Evolutionary conservation across 495 filamentous ascomycete genomes (phyloP), one percentile per base, ranked within the genome.

Genomic region (Hapsidospora chrysogenum): DNA sequence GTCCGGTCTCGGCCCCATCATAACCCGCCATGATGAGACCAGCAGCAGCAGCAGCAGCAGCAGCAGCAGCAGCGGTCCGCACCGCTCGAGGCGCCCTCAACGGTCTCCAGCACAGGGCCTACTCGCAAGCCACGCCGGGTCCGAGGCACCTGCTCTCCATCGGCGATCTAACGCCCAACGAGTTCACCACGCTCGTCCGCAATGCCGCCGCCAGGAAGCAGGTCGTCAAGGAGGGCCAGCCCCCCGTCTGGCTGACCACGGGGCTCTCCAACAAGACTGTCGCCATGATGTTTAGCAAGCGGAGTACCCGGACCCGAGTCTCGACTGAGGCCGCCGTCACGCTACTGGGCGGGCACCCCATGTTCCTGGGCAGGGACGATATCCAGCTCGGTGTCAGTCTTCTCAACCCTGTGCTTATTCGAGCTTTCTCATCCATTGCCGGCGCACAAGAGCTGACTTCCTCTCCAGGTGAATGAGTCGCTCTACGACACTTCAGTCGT

Each of bases 201-300:
- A 84, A 82, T 73, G 85, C 86, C 38, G 56, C 70, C 21, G 50
- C 64, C 19, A 70, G 83, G 60, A 95, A 95, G 50, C 58, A 64
- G 31, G 63, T 72, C 42, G 71, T 89, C 61, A 93, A 92, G 56
- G 70, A 73, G 21, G 75, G 77, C 11, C 57, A 59, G 27, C 56
- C 80, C 10, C 51, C 70, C 8, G 44, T 41, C n/a, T 44, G 33
- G 9, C 40, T 66, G 28, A 61, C 62, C 10, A 78, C 76, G n/a
- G 70, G 66, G 1, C 49, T 86, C 39, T 56, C 68, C 15, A 82
- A 83, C 16, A 72, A 85, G 55, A 92, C 86, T 3, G 70, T 95
- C 9, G 86, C 89, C 39, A 81, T 97, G 76, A 78, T 85, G 64
- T 96, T 97, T 66, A 85, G 66, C 62, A 97, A 97, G 61, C 74